A percentile compares a stretch with the other conserved stretches of the same genome.
phyloP scores from a whole-genome alignment of 495 filamentous ascomycete species.

The Letharia lupina region DNA sequence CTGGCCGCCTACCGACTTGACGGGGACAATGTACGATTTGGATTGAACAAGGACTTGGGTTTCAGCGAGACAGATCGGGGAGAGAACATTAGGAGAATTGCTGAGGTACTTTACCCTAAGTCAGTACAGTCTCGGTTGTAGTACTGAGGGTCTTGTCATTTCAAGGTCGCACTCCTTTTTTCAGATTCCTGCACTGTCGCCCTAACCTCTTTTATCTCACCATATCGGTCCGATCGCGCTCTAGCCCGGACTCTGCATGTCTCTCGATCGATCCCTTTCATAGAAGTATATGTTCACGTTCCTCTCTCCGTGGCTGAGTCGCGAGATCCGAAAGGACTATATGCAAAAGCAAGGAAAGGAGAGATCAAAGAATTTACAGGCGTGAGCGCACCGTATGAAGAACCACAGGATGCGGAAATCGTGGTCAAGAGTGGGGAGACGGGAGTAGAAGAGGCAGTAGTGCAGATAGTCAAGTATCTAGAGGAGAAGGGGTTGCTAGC shows the following conservation, averaged over 20 bases:
- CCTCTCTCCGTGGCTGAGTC: conserved; percentile 84
- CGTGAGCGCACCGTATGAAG: conserved; percentile 86
- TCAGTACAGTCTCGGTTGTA: not conserved
- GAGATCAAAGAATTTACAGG: conserved; percentile 97
- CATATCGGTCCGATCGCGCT: conserved; percentile 77
- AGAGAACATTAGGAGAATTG: conserved; percentile 95
- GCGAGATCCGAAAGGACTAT: conserved; percentile 92
- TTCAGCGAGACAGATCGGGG: conserved; percentile 88
- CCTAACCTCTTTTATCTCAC: conserved; percentile 94
- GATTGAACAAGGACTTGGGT: conserved; percentile 92
- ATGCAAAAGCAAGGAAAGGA: conserved; percentile 89
- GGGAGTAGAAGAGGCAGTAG: conserved; percentile 77
- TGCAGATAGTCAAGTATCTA: conserved; percentile 72
- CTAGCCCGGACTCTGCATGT: conserved; percentile 73
- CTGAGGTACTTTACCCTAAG: conserved; percentile 48
- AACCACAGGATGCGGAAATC: conserved; percentile 76
- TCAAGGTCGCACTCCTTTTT: conserved; percentile 85
- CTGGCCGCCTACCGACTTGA: conserved; percentile 86
- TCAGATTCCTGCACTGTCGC: conserved; percentile 81
- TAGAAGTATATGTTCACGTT: conserved; percentile 88
- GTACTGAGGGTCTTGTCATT: not conserved
- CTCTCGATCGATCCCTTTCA: conserved; percentile 63
- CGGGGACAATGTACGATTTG: conserved; percentile 97
- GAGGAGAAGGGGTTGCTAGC: conserved; percentile 52
- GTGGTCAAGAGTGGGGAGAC: conserved; percentile 67